Evolutionary conservation across 176 grass and related monocot genomes (phyloP).

Genomic region (Cymbopogon citratus): DNA sequence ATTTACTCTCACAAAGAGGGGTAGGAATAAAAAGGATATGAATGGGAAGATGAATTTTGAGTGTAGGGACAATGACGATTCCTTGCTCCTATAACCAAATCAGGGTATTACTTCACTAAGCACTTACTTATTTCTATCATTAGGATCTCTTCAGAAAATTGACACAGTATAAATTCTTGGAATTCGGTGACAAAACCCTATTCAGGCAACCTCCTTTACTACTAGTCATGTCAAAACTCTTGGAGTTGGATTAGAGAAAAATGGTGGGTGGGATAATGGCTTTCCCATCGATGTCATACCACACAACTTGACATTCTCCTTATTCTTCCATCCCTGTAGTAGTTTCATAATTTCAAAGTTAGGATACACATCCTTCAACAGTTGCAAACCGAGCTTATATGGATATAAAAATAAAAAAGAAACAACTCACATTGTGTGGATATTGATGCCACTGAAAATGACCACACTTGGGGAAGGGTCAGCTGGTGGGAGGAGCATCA

Average conservation of each 20-base stretch:
- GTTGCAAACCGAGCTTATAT: neutral
- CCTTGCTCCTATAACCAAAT: slow-evolving; percentile 11
- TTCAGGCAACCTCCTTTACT: slow-evolving; percentile 19
- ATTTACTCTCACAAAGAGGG: slow-evolving; percentile 20
- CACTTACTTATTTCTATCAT: slow-evolving; percentile 7
- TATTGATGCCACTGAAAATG: slow-evolving; percentile 82
- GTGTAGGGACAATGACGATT: neutral
- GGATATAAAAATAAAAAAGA: neutral
- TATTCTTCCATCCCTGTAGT: slow-evolving; percentile 76
- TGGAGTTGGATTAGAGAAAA: slow-evolving; percentile 40
- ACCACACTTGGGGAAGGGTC: slow-evolving; percentile 51
- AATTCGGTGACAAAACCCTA: too few relatives aligned
- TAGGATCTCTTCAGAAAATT: slow-evolving; percentile 19
- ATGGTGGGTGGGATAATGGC: slow-evolving; percentile 67
- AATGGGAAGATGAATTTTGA: slow-evolving; percentile 18
- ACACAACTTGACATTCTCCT: slow-evolving; percentile 78
- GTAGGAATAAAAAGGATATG: neutral
- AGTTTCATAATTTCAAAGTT: slow-evolving; percentile 27
- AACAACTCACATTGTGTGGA: slow-evolving; percentile 58
- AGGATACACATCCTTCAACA: neutral
- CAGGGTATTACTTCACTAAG: neutral
- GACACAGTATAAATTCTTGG: slow-evolving; percentile 24
- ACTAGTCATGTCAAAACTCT: slow-evolving; percentile 14
- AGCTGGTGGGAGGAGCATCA: slow-evolving; percentile 59
- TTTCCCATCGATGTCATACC: slow-evolving; percentile 72